Evolutionary conservation across 31 red algal species (phyloP), one percentile per base, ranked within the genome.

Genomic region (Pterothamnion heteromorphum): DNA sequence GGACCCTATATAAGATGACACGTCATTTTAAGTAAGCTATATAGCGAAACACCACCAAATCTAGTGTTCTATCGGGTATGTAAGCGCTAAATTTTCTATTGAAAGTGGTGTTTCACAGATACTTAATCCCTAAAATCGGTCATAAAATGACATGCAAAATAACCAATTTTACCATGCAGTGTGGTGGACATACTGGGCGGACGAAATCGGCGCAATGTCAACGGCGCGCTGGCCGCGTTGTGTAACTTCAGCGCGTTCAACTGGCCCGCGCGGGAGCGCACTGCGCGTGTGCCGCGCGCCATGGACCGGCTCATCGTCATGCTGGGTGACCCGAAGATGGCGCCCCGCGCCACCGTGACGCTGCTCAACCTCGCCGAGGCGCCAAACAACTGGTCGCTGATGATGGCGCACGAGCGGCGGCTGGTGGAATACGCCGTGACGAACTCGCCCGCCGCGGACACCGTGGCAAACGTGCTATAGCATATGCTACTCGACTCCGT

Each of bases 361-460:
- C 41, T 98, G 9, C 41, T 95, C 35, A 98, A 98, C 43, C 44
- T 98, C 43, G 95, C 97, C 0, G 97, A 98, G 80, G 89, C 95
- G 28, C 97, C 97, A 74, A 94, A 92, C 51, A 98, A 98, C 94
- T 93, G 95, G 0, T 92, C 92, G 26, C 92, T 95, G n/a, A 35
- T 98, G 26, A 80, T 95, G 43, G 86, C 57, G 2, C 93, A 94
- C 80, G 97, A 98, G 87, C 33, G 35, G 4, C 2, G 51, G 36
- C 74, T 98, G 3, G 94, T 94, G 0, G 89, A 93, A 34, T 84
- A 91, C 20, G 95, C 97, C 2, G 0, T 95, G 74, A 91, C 85
- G 14, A 38, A 37, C 0, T 95, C 94, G 18, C 94, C 94, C 18
- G 94, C 94, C 0, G 88, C 91, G 0, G 91, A 95, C 44, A 93